These are phyloP conservation scores for Jackrogersella minutella DNA, from an alignment of 495 filamentous ascomycete genomes.

Conservation along the genomic window DNA sequence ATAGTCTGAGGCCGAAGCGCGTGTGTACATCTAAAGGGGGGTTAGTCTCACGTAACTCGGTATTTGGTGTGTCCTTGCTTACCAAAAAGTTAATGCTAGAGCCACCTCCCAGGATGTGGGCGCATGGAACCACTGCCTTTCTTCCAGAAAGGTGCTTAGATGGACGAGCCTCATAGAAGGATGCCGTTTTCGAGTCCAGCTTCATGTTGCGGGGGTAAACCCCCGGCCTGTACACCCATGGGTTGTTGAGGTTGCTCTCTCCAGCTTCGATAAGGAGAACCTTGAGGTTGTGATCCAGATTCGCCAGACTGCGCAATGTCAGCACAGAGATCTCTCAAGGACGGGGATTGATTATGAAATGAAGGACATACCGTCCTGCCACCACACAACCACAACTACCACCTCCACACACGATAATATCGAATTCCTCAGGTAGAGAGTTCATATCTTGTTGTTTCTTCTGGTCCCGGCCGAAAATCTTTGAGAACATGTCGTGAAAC, in stretches of 20 bases:
- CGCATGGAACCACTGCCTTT: conserved; percentile 79
- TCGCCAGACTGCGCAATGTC: conserved; percentile 65
- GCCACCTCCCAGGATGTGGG: conserved; percentile 78
- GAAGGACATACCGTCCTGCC: conserved; percentile 63
- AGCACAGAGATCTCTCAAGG: background rate
- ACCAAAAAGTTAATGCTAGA: conserved; percentile 87
- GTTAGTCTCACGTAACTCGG: background rate
- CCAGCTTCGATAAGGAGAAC: conserved; percentile 82
- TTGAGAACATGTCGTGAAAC: conserved; percentile 33
- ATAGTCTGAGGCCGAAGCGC: conserved; percentile 82
- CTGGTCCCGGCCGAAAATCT: conserved; percentile 22
- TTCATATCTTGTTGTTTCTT: conserved; percentile 46
- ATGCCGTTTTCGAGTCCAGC: conserved; percentile 84
- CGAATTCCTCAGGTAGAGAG: conserved; percentile 72
- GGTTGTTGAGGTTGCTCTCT: conserved; percentile 83
- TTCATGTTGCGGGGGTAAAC: conserved; percentile 86
- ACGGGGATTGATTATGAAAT: background rate
- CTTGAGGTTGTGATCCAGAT: conserved; percentile 80
- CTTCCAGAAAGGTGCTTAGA: conserved; percentile 76
- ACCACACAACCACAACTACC: conserved; percentile 76
- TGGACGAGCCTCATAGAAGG: conserved; percentile 80
- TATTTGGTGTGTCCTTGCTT: conserved; percentile 22
- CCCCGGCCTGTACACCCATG: conserved; percentile 81
- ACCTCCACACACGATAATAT: conserved; percentile 85
- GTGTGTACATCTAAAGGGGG: conserved; percentile 77